Evolutionary conservation across 805 yeast species (phyloP), one percentile per base, ranked within the genome.

Genomic region (Candida montana): DNA sequence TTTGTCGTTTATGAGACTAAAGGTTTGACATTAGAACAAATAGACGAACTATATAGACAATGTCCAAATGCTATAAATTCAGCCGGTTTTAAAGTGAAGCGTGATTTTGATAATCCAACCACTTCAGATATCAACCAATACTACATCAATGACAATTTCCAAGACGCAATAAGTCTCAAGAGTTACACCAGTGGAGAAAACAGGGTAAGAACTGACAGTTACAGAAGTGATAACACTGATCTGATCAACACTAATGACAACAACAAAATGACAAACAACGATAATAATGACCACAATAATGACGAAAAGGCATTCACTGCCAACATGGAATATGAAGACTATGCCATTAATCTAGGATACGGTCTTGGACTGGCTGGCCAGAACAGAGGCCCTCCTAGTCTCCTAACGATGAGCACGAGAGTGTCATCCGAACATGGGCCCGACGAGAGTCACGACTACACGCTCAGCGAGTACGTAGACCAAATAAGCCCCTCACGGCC

Each of bases 1-100:
- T 74, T 83, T 39, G 67, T 74, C 42, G 86, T 84, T 27, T 85
- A 81, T 62, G 93, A 85, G 59, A 86, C 95, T 0, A 81, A 77
- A 53, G 95, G 95, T 0, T 67, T 86, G 39, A 77, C 80, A 53
- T 71, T 87, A 57, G 95, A 87, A 62, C 88, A 87, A 51, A 81
- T 87, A 40, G 90, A 87, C 64, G 85, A 78, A 48, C 67, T 86
- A 67, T 86, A 81, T 57, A 70, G 73, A 39, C 68, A 69, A 28
- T 80, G 90, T 51, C 63, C 72, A 32, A 72, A 58, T 54, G 82
- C 89, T 1, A 59, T 74, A 15, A 60, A 59, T 10, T 79, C 87
- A 0, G 48, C 62, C 11, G 57, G 61, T 23, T 80, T 78, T 24
- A 34, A 33, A 23, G 36, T 34, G 5, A 20, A 24, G 6, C 4